Percentiles rank a stretch among this genome's conserved stretches.
Conservation (phyloP, 352 stramenopile species). For the Phytophthora cajani region DNA sequence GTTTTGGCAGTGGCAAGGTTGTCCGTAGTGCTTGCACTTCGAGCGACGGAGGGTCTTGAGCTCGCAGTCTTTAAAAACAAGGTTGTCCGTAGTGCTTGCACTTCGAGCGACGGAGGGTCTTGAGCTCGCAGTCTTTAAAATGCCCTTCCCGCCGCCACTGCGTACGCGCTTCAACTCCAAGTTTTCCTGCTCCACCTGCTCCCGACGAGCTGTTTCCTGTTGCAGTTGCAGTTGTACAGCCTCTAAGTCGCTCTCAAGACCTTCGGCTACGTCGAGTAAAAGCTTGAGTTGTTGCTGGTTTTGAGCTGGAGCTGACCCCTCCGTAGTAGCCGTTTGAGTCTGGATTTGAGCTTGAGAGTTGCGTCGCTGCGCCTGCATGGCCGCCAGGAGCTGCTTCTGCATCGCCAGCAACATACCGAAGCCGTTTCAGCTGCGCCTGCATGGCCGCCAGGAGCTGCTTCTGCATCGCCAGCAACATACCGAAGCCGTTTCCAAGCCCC, state of each 20-base stretch:
- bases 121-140: slow-evolving; percentile 2
- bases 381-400: slow-evolving; percentile 60
- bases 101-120: slow-evolving; percentile 5
- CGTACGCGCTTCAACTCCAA: slow-evolving; percentile 41
- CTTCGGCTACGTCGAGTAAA: slow-evolving; percentile 70
- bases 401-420: slow-evolving; percentile 49
- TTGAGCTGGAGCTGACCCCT: slow-evolving; percentile 11
- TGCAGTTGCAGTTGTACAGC: slow-evolving; percentile 47
- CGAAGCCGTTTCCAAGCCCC: slow-evolving; percentile 45
- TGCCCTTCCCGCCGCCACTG: neutral
- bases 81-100: slow-evolving; percentile 1
- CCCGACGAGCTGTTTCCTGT: slow-evolving; percentile 53
- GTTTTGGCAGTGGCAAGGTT: slow-evolving; percentile 1
- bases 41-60: slow-evolving; percentile 1
- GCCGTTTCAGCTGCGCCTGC: slow-evolving; percentile 39
- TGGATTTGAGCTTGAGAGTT: slow-evolving; percentile 19
- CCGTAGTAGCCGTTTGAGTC: slow-evolving; percentile 3
- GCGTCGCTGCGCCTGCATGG: slow-evolving; percentile 39
- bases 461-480: slow-evolving; percentile 50
- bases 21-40: slow-evolving; percentile 1
- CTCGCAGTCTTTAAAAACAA: slow-evolving; percentile 8
- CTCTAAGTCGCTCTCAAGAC: slow-evolving; percentile 67
- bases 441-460: slow-evolving; percentile 56
- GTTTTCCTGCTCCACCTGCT: slow-evolving; percentile 59
- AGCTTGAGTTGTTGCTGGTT: slow-evolving; percentile 63